Percentiles rank a stretch among this genome's conserved stretches.
These are phyloP conservation scores for Penicillium atrosanguineum DNA, from an alignment of 495 filamentous ascomycete species.

Conservation along the genomic window DNA sequence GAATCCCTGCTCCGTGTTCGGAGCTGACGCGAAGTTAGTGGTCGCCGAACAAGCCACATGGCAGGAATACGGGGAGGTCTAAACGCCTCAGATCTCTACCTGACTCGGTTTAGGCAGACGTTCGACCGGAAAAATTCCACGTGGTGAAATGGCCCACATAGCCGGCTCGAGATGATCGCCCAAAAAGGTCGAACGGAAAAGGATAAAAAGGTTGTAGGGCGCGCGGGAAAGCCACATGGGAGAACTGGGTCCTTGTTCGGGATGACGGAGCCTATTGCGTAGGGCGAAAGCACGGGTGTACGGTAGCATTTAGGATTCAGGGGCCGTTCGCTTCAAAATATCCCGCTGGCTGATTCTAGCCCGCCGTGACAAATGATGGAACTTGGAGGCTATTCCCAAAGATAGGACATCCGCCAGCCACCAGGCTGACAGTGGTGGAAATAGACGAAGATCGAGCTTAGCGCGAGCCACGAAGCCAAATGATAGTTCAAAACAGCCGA, in stretches of 20 bases:
- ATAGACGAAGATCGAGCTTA: not conserved
- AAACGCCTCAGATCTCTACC: not conserved
- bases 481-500: not conserved
- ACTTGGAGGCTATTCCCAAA: not conserved
- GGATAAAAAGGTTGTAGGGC: not conserved
- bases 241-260: not conserved
- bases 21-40: constrained; percentile 1
- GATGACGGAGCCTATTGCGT: not conserved
- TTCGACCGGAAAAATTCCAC: not conserved
- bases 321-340: not conserved
- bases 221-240: not conserved
- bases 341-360: not conserved
- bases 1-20: not conserved
- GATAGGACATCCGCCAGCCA: not conserved
- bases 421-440: not conserved
- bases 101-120: not conserved
- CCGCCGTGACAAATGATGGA: not conserved
- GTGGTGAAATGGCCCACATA: not conserved
- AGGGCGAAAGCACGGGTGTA: too few relatives aligned
- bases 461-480: not conserved
- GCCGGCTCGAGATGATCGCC: not conserved
- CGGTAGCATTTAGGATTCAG: not conserved
- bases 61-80: not conserved
- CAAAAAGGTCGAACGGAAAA: too few relatives aligned
- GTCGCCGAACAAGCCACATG: constrained; percentile 6